Conservation (phyloP, 192 early-diverging fungal species). For the Umbelopsis ramanniana region DNA sequence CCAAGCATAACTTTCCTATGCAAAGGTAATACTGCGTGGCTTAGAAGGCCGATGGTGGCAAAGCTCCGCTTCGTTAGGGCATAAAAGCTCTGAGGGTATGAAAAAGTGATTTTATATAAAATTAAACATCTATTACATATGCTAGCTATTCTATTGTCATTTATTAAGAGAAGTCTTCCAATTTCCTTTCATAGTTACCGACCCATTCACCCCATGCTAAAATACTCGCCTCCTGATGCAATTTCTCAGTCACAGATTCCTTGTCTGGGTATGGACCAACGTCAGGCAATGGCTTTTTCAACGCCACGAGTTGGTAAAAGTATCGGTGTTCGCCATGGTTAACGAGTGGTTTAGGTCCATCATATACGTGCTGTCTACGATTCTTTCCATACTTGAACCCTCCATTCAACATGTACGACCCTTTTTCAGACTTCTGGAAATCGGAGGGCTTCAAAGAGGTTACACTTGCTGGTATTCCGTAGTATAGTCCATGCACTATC, state of each 20-base stretch:
- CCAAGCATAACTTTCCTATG: too few relatives aligned
- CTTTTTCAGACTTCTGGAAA: neutral
- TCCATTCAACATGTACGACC: neutral
- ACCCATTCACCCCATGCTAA: constrained; percentile 18
- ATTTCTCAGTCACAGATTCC: neutral
- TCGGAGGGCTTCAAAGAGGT: neutral
- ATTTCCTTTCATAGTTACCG: neutral
- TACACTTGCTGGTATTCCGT: neutral
- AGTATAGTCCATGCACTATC: neutral
- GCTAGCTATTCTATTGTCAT: too few relatives aligned
- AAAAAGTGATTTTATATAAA: too few relatives aligned
- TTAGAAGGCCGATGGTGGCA: too few relatives aligned
- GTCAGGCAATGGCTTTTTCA: neutral
- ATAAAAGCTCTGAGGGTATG: too few relatives aligned
- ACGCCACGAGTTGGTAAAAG: constrained; percentile 4
- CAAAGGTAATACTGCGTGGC: too few relatives aligned
- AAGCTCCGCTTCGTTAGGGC: too few relatives aligned
- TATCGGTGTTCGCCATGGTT: constrained; percentile 15
- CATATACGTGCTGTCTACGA: neutral
- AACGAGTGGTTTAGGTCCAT: neutral
- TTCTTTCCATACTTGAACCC: constrained; percentile 18
- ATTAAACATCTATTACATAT: too few relatives aligned
- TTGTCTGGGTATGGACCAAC: neutral
- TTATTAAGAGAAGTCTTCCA: neutral
- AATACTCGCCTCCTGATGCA: neutral